Conservation (phyloP, 2,329 filamentous ascomycete species). For the Cercospora sojina region DNA sequence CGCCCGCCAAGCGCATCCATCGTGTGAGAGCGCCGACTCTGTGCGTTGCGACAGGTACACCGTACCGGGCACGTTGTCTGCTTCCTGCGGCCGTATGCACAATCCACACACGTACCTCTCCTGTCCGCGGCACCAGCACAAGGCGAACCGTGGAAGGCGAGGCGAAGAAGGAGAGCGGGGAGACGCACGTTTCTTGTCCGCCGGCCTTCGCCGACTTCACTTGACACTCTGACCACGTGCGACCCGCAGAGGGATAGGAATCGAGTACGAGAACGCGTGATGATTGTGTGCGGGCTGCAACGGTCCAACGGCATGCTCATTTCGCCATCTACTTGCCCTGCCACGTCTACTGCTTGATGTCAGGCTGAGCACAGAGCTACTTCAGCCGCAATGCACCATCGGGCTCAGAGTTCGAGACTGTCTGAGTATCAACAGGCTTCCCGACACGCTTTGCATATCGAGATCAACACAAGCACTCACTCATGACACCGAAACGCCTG, state of each 20-base stretch:
- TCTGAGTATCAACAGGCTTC: not conserved
- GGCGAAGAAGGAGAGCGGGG: not conserved
- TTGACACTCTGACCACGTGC: not conserved
- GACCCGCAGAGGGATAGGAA: not conserved
- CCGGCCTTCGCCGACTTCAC: not conserved
- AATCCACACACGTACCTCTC: not conserved
- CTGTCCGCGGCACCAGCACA: not conserved
- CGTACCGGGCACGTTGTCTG: not conserved
- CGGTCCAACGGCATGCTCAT: not conserved
- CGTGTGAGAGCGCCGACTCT: not conserved
- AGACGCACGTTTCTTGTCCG: not conserved
- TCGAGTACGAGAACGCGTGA: not conserved
- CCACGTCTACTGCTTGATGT: not conserved
- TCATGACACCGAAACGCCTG: not conserved
- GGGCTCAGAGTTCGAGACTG: not conserved
- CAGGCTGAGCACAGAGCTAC: not conserved
- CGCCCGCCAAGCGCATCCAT: not conserved
- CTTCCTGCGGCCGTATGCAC: not conserved
- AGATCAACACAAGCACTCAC: not conserved
- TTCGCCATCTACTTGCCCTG: not conserved
- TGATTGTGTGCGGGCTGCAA: not conserved
- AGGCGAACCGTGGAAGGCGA: not conserved
- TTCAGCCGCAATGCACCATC: not conserved
- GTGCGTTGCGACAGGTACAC: not conserved
- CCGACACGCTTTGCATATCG: not conserved